phyloP scores from a whole-genome alignment of 2,329 filamentous ascomycete genomes.

The Pseudogymnoascus sp. region DNA sequence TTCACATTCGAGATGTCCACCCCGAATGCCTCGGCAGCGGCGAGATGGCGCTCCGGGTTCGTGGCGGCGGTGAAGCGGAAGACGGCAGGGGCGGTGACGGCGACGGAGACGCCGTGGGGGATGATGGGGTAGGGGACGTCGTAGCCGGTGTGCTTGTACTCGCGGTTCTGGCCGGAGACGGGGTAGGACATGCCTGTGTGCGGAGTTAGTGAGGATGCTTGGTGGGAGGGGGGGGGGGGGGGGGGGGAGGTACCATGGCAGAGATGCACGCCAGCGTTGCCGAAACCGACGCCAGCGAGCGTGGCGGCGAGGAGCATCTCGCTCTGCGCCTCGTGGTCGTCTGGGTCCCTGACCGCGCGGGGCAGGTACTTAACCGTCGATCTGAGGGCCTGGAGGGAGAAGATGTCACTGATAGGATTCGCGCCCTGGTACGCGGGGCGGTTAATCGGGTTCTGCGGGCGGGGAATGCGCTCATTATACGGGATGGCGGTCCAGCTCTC shows the following conservation, averaged over 20 bases:
- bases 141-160: conserved; percentile 86
- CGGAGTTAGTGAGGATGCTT: conserved; percentile 2
- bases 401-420: conserved; percentile 96
- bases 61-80: conserved; percentile 88
- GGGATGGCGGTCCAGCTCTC: conserved; percentile 98
- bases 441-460: conserved; percentile 81
- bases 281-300: conserved; percentile 89
- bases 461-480: conserved; percentile 73
- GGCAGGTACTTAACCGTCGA: conserved; percentile 89
- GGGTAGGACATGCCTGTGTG: conserved; percentile 82
- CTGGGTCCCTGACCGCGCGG: conserved; percentile 74
- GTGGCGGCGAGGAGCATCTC: conserved; percentile 96
- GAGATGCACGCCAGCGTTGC: conserved; percentile 91
- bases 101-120: conserved; percentile 91
- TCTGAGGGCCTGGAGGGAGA: conserved; percentile 77
- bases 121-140: conserved; percentile 69
- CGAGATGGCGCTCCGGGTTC: conserved; percentile 85
- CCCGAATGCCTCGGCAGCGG: conserved; percentile 82
- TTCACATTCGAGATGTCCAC: conserved; percentile 84
- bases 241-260: conserved; percentile 46
- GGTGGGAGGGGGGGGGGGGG: too few species aligned
- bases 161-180: conserved; percentile 88
- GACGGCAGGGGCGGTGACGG: conserved; percentile 84
- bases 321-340: conserved; percentile 85
- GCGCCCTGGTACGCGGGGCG: conserved; percentile 93